Percentiles rank a stretch among this genome's conserved stretches.
Evolutionary conservation across 2,329 filamentous ascomycete genomes (phyloP).

Genomic region (Ilyonectria destructans): DNA sequence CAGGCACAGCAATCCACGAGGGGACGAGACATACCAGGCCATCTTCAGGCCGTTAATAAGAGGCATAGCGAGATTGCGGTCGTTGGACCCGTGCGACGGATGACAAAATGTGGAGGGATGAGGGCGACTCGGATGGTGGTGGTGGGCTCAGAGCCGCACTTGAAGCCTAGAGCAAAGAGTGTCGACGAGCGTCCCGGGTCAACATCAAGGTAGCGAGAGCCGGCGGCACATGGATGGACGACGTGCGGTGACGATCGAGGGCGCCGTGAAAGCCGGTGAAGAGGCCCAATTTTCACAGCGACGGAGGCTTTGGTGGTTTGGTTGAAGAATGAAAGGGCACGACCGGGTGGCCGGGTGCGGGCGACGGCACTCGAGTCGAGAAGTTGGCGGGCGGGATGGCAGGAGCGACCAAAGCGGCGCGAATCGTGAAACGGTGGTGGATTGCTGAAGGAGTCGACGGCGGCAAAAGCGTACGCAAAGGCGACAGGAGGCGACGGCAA

Average conservation of each 20-base stretch:
- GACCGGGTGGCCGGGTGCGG: constrained; percentile 23
- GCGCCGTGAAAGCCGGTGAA: neutral
- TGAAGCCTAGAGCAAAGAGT: constrained; percentile 33
- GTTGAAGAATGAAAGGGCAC: constrained; percentile 16
- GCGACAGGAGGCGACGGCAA: neutral
- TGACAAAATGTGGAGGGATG: constrained; percentile 36
- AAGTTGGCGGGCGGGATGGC: constrained; percentile 7
- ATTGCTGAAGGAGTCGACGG: neutral
- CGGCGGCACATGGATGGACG: constrained; percentile 14
- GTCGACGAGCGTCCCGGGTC: constrained; percentile 25
- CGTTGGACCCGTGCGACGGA: constrained; percentile 35
- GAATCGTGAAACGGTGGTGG: constrained; percentile 4
- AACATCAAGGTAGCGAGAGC: constrained; percentile 39
- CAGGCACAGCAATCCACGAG: constrained; percentile 5
- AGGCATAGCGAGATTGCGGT: constrained; percentile 67
- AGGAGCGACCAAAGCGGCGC: constrained; percentile 1
- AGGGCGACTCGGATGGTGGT: constrained; percentile 26
- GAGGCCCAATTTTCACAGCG: constrained; percentile 26
- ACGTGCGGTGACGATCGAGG: neutral
- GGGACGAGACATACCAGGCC: constrained; percentile 74
- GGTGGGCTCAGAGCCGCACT: constrained; percentile 40
- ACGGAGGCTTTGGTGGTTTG: constrained; percentile 15
- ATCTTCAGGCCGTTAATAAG: constrained; percentile 81
- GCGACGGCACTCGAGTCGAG: constrained; percentile 25
- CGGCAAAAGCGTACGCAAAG: neutral